Evolutionary conservation across 2,329 filamentous ascomycete genomes (phyloP).

Genomic region (Ophiostoma pallidulum): DNA sequence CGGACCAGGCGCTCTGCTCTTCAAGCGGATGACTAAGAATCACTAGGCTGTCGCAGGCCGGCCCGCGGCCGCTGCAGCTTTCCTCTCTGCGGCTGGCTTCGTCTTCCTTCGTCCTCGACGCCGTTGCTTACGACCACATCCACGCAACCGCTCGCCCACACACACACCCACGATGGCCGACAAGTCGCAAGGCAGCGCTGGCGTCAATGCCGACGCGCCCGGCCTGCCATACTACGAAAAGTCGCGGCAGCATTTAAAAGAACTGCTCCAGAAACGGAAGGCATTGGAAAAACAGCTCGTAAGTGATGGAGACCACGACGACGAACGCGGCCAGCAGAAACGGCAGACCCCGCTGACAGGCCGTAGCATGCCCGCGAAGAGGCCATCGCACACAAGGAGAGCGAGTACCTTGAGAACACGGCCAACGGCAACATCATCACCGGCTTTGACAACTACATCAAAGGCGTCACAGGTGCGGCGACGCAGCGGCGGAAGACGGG

Average conservation of each 20-base stretch:
- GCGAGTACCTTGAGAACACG: constrained; percentile 83
- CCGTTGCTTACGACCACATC: background rate
- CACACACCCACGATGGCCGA: constrained; percentile 22
- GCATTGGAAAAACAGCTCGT: constrained; percentile 34
- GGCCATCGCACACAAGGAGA: constrained; percentile 73
- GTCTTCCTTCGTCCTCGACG: background rate
- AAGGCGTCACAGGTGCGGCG: constrained; percentile 60
- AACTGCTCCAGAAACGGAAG: constrained; percentile 57
- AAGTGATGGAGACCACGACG: constrained; percentile 3
- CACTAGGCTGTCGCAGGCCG: too few species aligned
- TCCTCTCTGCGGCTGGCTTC: background rate
- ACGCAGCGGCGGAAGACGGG: constrained; percentile 56
- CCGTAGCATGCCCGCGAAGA: constrained; percentile 48
- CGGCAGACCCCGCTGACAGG: background rate
- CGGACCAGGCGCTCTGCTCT: too few species aligned
- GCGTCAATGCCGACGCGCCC: constrained; percentile 33
- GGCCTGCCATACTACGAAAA: constrained; percentile 62
- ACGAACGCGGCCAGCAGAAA: background rate
- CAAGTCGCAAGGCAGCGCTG: constrained; percentile 19
- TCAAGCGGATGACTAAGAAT: too few species aligned
- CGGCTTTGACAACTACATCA: constrained; percentile 97
- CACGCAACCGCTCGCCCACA: background rate
- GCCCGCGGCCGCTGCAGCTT: too few species aligned
- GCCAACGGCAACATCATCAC: constrained; percentile 90
- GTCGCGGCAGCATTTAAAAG: constrained; percentile 55